A percentile compares a stretch with the other conserved stretches of the same genome.
phyloP scores from a whole-genome alignment of 352 stramenopile genomes.

The Blastocystis sp. region DNA sequence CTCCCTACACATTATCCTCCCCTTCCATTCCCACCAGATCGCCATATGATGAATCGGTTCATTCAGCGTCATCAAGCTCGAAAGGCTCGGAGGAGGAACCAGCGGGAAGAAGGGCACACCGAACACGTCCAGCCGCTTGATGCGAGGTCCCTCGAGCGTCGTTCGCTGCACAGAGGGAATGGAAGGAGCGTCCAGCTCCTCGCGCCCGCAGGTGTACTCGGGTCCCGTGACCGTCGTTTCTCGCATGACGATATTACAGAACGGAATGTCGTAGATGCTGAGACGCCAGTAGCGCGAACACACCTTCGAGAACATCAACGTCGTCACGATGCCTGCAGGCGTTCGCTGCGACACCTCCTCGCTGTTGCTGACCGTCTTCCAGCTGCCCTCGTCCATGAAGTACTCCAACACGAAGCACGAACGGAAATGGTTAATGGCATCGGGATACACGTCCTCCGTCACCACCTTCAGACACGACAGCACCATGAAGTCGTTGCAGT shows the following conservation, averaged over 20 bases:
- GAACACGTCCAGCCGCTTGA: neutral
- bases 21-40: neutral
- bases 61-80: neutral
- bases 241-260: neutral
- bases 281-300: neutral
- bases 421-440: neutral
- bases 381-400: neutral
- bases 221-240: neutral
- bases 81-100: neutral
- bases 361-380: neutral
- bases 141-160: neutral
- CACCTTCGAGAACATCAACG: neutral
- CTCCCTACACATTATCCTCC: neutral
- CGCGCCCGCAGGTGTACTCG: neutral
- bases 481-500: slow-evolving; percentile 1
- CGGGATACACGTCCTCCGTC: neutral
- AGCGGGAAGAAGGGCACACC: neutral
- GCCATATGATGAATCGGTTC: neutral
- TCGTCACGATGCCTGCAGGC: neutral
- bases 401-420: neutral
- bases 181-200: neutral
- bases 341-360: slow-evolving; percentile 16
- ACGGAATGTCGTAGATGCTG: slow-evolving; percentile 17
- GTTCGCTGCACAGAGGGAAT: neutral
- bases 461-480: neutral